Percentiles rank a stretch among this genome's conserved stretches.
Evolutionary conservation across 176 grass and related monocot genomes (phyloP).

Genomic region (Alopecurus myosuroides): DNA sequence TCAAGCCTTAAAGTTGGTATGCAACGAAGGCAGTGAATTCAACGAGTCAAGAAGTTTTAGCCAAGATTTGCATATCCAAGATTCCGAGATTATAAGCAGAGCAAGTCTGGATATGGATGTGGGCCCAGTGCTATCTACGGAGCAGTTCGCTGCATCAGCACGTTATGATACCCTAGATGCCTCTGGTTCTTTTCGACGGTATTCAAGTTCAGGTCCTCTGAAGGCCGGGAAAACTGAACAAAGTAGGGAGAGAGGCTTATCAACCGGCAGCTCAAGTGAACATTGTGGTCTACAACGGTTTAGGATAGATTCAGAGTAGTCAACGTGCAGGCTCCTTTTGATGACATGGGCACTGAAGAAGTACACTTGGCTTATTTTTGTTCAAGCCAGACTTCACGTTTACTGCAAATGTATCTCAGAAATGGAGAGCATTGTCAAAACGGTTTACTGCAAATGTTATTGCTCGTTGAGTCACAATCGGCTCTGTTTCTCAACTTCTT

Average conservation of each 20-base stretch:
- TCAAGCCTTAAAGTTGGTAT: constrained; percentile 91
- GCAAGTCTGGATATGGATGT: constrained; percentile 40
- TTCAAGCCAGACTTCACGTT: constrained; percentile 11
- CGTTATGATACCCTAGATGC: constrained; percentile 55
- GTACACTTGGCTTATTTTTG: constrained; percentile 1
- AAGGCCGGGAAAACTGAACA: constrained; percentile 30
- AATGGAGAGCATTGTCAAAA: neutral
- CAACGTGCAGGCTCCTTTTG: constrained; percentile 15
- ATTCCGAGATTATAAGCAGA: constrained; percentile 39
- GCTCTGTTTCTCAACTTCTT: too few species aligned
- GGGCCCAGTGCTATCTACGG: constrained; percentile 18
- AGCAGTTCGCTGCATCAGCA: constrained; percentile 53
- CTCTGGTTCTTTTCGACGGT: constrained; percentile 77
- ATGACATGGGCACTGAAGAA: constrained; percentile 17
- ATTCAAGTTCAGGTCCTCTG: constrained; percentile 76
- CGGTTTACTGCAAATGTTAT: too few species aligned
- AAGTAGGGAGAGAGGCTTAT: constrained; percentile 44
- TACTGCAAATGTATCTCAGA: constrained; percentile 9
- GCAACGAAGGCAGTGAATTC: constrained; percentile 61
- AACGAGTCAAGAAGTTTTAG: constrained; percentile 49
- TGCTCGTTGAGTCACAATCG: too few species aligned
- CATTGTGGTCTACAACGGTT: constrained; percentile 48
- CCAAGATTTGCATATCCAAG: constrained; percentile 41
- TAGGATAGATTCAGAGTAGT: constrained; percentile 56
- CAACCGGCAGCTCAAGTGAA: constrained; percentile 79